A percentile compares a stretch with the other conserved stretches of the same genome.
phyloP scores from a whole-genome alignment of 441 rosid genomes.

The Arabidopsis hybrid region DNA sequence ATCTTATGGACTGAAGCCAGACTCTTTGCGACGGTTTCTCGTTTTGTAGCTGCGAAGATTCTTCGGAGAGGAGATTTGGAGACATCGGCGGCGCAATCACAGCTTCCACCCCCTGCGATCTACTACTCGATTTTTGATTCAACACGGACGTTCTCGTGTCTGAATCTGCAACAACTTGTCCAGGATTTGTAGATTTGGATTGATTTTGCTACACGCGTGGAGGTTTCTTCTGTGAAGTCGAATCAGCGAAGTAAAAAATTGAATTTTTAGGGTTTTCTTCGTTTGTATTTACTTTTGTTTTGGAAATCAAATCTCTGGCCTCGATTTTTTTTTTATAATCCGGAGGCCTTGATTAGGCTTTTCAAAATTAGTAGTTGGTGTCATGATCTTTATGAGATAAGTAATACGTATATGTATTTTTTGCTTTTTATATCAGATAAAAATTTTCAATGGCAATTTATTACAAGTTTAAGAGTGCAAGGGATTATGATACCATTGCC shows the following conservation, averaged over 20 bases:
- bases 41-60: slow-evolving; percentile 28
- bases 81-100: slow-evolving; percentile 16
- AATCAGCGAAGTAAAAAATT: slow-evolving; percentile 44
- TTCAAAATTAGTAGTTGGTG: slow-evolving; percentile 35
- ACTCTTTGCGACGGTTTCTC: slow-evolving; percentile 8
- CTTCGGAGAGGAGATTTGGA: slow-evolving; percentile 21
- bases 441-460: slow-evolving; percentile 78
- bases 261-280: slow-evolving; percentile 18
- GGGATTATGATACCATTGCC: slow-evolving; percentile 89
- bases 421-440: slow-evolving; percentile 45
- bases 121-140: slow-evolving; percentile 26
- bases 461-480: slow-evolving; percentile 99
- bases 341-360: slow-evolving; percentile 42
- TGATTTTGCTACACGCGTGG: slow-evolving; percentile 26
- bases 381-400: slow-evolving; percentile 26
- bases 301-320: slow-evolving; percentile 42
- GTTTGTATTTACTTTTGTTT: slow-evolving; percentile 36
- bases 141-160: slow-evolving; percentile 14
- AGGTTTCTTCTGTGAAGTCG: slow-evolving; percentile 40
- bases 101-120: slow-evolving; percentile 7
- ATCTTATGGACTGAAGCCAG: slow-evolving; percentile 34
- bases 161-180: slow-evolving; percentile 6
- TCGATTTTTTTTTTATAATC: slow-evolving; percentile 11
- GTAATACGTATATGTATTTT: slow-evolving; percentile 46
- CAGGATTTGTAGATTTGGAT: slow-evolving; percentile 35